These are phyloP conservation scores for Erythrophleum fordii DNA, from an alignment of 306 rosid genomes.

Conservation along the genomic window DNA sequence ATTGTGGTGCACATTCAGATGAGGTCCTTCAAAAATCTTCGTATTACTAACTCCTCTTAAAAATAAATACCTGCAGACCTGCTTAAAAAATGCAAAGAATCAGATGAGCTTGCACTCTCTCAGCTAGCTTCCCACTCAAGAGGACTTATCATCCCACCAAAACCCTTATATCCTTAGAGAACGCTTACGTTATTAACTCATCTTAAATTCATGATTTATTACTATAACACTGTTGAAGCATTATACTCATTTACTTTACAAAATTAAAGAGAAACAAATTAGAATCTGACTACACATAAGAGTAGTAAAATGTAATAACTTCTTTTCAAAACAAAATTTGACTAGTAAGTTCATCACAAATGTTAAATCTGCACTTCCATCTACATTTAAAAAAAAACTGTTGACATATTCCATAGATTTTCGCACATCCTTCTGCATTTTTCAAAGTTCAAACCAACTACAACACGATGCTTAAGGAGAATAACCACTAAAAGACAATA, in stretches of 20 bases:
- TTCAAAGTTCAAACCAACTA: no score
- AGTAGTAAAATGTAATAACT: neutral
- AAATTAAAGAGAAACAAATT: neutral
- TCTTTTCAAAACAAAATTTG: neutral
- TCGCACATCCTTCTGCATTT: neutral
- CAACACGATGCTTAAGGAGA: neutral
- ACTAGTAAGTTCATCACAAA: neutral
- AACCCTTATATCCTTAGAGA: neutral
- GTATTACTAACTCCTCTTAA: no score
- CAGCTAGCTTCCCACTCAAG: no score
- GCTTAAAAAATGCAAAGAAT: no score
- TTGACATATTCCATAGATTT: neutral
- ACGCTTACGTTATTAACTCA: neutral
- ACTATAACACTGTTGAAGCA: neutral
- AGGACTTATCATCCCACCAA: neutral
- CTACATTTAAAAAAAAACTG: neutral
- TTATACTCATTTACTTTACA: neutral
- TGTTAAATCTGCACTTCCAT: conserved; percentile 3
- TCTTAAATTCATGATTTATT: conserved; percentile 8
- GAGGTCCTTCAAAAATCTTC: no score
- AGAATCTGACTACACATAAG: neutral
- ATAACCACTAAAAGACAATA: no score
- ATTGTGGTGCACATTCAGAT: no score
- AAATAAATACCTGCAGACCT: no score
- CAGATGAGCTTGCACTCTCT: no score